Percentiles rank a stretch among this genome's conserved stretches.
Conservation (phyloP, 1,139 yeast species). For the Kodamaea plutei region DNA sequence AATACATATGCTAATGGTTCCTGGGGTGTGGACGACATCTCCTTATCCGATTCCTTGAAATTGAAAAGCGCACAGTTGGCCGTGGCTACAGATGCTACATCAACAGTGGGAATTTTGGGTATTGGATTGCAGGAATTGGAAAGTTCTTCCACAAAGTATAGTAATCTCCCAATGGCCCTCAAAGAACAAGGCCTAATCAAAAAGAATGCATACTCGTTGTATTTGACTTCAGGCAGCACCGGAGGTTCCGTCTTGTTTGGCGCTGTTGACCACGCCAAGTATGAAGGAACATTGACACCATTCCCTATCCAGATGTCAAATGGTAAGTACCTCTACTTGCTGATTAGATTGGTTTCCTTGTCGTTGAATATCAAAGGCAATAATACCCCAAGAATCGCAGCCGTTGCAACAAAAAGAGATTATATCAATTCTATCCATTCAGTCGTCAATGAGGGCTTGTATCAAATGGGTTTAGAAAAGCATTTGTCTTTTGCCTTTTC, state of each 20-base stretch:
- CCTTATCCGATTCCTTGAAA: conserved; percentile 16
- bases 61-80: conserved; percentile 49
- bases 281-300: conserved; percentile 36
- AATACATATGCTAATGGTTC: conserved; percentile 30
- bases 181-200: conserved; percentile 23
- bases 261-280: conserved; percentile 53
- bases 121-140: conserved; percentile 39
- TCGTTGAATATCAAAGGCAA: conserved; percentile 6
- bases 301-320: conserved; percentile 17
- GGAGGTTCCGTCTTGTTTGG: conserved; percentile 53
- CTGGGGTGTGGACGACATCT: conserved; percentile 55
- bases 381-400: conserved; percentile 1
- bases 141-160: conserved; percentile 15
- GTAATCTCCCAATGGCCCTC: conserved; percentile 26
- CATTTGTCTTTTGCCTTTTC: too few species aligned
- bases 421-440: neutral
- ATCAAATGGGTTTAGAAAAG: neutral
- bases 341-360: conserved; percentile 21
- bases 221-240: conserved; percentile 39
- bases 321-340: conserved; percentile 17
- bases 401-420: neutral
- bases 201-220: conserved; percentile 34
- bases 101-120: conserved; percentile 58
- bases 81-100: conserved; percentile 50
- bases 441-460: too few species aligned